These are phyloP conservation scores for Tulasnella sp. DNA, from an alignment of 768 basidiomycete species.

Conservation along the genomic window DNA sequence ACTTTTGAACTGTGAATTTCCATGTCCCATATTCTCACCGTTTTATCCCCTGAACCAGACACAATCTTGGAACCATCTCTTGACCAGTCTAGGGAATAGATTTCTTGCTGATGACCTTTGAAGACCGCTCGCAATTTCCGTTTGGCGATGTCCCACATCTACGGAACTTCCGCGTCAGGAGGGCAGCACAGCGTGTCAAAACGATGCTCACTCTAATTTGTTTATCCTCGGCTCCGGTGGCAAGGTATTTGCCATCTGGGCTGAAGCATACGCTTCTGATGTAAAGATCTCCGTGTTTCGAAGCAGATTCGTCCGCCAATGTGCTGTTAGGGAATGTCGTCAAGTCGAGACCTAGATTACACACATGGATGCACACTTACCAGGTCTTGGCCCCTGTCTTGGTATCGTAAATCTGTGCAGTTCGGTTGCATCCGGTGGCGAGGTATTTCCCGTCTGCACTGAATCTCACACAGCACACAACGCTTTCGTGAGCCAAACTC, in stretches of 20 bases:
- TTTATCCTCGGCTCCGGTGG: conserved; percentile 82
- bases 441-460: conserved; percentile 87
- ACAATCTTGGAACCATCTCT: conserved; percentile 75
- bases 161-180: not conserved
- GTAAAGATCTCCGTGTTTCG: conserved; percentile 71
- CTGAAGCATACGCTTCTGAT: conserved; percentile 75
- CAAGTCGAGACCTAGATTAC: not conserved
- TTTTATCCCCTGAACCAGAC: conserved; percentile 74
- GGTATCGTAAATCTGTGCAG: conserved; percentile 89
- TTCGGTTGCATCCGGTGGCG: conserved; percentile 92
- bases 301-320: conserved; percentile 61
- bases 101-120: conserved; percentile 83
- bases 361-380: conserved; percentile 33
- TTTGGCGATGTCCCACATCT: conserved; percentile 88
- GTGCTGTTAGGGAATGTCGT: too few species aligned
- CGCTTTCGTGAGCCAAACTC: conserved; percentile 39
- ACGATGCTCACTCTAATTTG: conserved; percentile 60
- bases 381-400: conserved; percentile 75
- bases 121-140: conserved; percentile 68
- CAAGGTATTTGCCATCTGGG: conserved; percentile 56
- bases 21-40: conserved; percentile 50
- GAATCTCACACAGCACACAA: conserved; percentile 85
- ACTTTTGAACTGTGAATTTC: conserved; percentile 33
- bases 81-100: conserved; percentile 88
- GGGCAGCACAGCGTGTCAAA: not conserved